Percentiles rank a stretch among this genome's conserved stretches.
Evolutionary conservation across 768 basidiomycete species (phyloP).

Genomic region (Xanthoconium purpureum): DNA sequence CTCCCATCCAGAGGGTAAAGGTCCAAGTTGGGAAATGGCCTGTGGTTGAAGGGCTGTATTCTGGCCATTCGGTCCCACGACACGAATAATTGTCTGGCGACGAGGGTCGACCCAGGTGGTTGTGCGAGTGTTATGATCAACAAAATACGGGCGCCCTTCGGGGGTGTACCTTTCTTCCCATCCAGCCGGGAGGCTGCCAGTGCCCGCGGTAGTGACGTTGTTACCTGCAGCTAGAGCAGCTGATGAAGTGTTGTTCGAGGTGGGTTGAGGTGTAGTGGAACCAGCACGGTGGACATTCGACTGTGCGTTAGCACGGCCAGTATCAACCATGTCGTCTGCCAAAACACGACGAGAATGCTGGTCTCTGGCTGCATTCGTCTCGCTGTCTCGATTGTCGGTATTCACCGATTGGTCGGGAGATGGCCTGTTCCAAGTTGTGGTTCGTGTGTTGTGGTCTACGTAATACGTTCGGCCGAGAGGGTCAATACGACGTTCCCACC

Average conservation of each 20-base stretch:
- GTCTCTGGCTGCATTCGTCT: conserved; percentile 82
- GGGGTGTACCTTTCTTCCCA: conserved; percentile 99
- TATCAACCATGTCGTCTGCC: conserved; percentile 83
- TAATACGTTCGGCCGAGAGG: conserved; percentile 96
- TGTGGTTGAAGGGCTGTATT: conserved; percentile 88
- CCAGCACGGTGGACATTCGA: conserved; percentile 42
- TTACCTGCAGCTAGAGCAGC: conserved; percentile 51
- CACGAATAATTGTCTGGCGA: conserved; percentile 93
- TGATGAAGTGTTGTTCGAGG: conserved; percentile 35
- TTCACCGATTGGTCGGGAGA: conserved; percentile 75
- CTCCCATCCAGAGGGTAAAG: conserved; percentile 97
- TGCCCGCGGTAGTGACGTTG: conserved; percentile 64
- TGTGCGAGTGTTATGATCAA: conserved; percentile 98
- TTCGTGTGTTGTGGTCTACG: conserved; percentile 97
- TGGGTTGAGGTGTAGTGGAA: conserved; percentile 30
- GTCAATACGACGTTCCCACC: conserved; percentile 98
- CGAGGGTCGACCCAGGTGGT: conserved; percentile 99
- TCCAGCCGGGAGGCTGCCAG: conserved; percentile 88
- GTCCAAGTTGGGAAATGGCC: conserved; percentile 94
- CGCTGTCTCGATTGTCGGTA: conserved; percentile 63
- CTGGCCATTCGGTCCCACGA: conserved; percentile 92
- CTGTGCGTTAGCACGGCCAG: conserved; percentile 44
- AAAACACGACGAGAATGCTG: conserved; percentile 83
- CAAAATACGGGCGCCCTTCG: conserved; percentile 97
- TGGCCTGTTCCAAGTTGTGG: conserved; percentile 97